phyloP scores from a whole-genome alignment of 345 rosid genomes.

The Salix suchowensis region DNA sequence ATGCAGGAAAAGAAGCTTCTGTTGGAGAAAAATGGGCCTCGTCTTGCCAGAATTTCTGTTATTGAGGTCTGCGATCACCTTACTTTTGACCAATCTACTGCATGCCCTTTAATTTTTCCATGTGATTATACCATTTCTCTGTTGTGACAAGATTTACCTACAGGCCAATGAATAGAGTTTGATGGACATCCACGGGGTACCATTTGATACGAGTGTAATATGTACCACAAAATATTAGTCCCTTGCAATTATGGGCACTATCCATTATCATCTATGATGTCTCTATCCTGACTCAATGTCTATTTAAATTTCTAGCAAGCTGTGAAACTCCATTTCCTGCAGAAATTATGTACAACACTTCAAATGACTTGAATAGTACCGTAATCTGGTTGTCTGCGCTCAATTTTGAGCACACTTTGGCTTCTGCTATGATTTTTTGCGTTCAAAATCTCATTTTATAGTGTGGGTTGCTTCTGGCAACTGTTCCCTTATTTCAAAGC shows the following conservation, averaged over 20 bases:
- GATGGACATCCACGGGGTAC: not conserved
- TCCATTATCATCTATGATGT: not conserved
- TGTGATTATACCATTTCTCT: not conserved
- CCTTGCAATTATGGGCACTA: not conserved
- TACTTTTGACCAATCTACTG: not conserved
- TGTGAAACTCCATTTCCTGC: not conserved
- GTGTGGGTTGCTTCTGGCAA: not conserved
- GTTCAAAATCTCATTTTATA: not conserved
- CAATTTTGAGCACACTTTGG: not conserved
- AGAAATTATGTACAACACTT: not conserved
- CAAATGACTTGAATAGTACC: not conserved
- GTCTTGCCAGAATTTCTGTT: slow-evolving; percentile 73
- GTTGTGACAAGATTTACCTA: not conserved
- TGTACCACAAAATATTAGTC: not conserved
- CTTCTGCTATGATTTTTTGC: not conserved
- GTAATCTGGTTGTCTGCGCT: not conserved
- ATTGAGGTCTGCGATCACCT: slow-evolving; percentile 55
- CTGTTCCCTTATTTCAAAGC: not conserved
- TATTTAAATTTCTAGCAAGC: not conserved
- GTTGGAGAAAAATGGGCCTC: slow-evolving; percentile 78
- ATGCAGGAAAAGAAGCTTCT: slow-evolving; percentile 87
- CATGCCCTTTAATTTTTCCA: not conserved
- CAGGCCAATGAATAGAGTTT: not conserved
- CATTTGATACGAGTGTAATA: not conserved
- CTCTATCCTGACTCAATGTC: not conserved